Conservation (phyloP, 257 asterid species). For the Solanum chiquidenum region DNA sequence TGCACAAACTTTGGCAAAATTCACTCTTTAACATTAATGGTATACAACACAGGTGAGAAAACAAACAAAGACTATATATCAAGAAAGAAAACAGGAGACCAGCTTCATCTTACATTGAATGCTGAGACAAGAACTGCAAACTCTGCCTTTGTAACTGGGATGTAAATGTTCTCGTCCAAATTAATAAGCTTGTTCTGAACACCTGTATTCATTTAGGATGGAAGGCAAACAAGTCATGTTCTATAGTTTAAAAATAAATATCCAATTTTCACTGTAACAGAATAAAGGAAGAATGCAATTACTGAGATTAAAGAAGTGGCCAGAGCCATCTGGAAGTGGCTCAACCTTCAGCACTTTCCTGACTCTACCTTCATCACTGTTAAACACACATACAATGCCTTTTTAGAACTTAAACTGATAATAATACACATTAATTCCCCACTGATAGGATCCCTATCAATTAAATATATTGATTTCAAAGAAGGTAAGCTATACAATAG, state of each 20-base stretch:
- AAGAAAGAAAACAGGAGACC: not conserved
- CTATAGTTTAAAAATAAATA: not conserved
- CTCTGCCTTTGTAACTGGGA: slow-evolving; percentile 85
- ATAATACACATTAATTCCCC: not conserved
- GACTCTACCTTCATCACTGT: slow-evolving; percentile 94
- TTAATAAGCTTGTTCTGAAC: slow-evolving; percentile 89
- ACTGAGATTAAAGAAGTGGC: slow-evolving; percentile 95
- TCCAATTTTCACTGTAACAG: not conserved
- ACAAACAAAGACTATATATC: not conserved
- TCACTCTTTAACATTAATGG: not conserved
- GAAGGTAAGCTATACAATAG: not conserved
- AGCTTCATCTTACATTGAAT: slow-evolving; percentile 56
- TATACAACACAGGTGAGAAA: not conserved
- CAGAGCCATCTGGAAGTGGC: slow-evolving; percentile 98
- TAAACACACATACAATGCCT: slow-evolving; percentile 9
- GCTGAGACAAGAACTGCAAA: slow-evolving; percentile 71
- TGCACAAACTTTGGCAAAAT: not conserved
- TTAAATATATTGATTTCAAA: not conserved
- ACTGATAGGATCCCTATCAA: not conserved
- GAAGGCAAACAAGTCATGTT: not conserved
- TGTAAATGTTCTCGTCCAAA: slow-evolving; percentile 74
- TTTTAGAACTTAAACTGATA: not conserved
- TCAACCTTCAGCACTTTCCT: slow-evolving; percentile 93
- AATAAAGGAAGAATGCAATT: slow-evolving; percentile 15
- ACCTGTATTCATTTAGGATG: slow-evolving; percentile 36